Evolutionary conservation across 2,329 filamentous ascomycete species (phyloP).

Genomic region (Verticillium nonalfalfae): DNA sequence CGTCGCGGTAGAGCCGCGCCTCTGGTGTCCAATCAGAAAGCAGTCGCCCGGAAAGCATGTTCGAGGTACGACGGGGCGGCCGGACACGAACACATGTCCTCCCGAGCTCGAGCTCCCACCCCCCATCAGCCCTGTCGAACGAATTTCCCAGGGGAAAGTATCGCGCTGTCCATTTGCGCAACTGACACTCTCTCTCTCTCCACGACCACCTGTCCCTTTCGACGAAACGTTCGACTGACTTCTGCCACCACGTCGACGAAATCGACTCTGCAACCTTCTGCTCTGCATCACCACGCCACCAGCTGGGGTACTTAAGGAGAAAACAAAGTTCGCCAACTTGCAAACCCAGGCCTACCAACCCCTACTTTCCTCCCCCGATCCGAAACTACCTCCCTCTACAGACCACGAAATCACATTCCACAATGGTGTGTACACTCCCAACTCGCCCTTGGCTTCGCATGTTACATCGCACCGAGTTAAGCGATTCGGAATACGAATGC

Average conservation of each 20-base stretch:
- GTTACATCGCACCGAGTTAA: neutral
- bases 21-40: neutral
- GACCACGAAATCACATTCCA: constrained; percentile 2
- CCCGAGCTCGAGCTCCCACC: neutral
- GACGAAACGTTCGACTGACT: neutral
- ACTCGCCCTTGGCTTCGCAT: neutral
- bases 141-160: neutral
- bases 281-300: neutral
- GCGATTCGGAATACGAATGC: too few relatives aligned
- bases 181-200: neutral
- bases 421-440: constrained; percentile 12
- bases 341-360: neutral
- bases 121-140: neutral
- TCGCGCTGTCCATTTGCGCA: neutral
- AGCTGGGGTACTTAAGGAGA: neutral
- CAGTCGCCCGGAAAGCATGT: neutral
- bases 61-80: neutral
- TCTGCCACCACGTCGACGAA: neutral
- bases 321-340: neutral
- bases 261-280: neutral
- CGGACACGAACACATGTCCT: neutral
- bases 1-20: neutral
- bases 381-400: neutral
- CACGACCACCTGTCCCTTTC: neutral
- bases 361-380: neutral